A percentile compares a stretch with the other conserved stretches of the same genome.
Evolutionary conservation across 2,329 filamentous ascomycete genomes (phyloP).

Genomic region (Samsoniella hepiali): DNA sequence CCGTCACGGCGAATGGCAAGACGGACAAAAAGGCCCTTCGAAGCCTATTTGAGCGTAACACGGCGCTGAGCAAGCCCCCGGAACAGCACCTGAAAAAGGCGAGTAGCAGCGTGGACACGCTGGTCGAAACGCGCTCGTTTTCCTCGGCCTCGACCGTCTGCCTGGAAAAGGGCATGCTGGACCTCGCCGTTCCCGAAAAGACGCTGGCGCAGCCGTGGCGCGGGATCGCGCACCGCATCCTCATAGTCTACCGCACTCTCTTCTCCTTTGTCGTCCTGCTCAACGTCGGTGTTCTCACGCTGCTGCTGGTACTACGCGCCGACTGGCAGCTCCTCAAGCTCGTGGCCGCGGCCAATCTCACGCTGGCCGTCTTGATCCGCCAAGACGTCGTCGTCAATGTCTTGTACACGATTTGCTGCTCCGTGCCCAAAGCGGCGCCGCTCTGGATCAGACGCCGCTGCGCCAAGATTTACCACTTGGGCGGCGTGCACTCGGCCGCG

Average conservation of each 20-base stretch:
- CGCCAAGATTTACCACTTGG: constrained; percentile 51
- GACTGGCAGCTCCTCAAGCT: constrained; percentile 38
- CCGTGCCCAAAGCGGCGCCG: constrained; percentile 44
- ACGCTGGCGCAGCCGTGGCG: constrained; percentile 37
- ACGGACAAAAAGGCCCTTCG: constrained; percentile 49
- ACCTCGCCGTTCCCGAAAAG: constrained; percentile 39
- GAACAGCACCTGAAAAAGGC: constrained; percentile 11
- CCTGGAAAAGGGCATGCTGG: constrained; percentile 26
- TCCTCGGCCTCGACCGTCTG: constrained; percentile 27
- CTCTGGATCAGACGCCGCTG: constrained; percentile 46
- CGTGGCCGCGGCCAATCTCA: constrained; percentile 47
- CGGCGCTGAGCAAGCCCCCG: neutral
- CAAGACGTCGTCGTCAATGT: constrained; percentile 53
- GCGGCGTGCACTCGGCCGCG: constrained; percentile 49
- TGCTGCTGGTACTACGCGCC: constrained; percentile 36
- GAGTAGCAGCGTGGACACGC: constrained; percentile 22
- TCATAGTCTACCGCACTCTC: constrained; percentile 54
- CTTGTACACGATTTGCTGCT: constrained; percentile 46
- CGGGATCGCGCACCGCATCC: constrained; percentile 42
- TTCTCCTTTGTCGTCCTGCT: constrained; percentile 51
- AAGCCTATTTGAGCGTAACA: constrained; percentile 23
- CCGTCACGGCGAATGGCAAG: constrained; percentile 54
- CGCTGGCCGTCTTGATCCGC: constrained; percentile 48
- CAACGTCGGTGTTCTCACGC: constrained; percentile 48
- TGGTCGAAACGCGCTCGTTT: constrained; percentile 31